Conservation (phyloP, 2,329 filamentous ascomycete genomes). For the Arachnomyces sp. region DNA sequence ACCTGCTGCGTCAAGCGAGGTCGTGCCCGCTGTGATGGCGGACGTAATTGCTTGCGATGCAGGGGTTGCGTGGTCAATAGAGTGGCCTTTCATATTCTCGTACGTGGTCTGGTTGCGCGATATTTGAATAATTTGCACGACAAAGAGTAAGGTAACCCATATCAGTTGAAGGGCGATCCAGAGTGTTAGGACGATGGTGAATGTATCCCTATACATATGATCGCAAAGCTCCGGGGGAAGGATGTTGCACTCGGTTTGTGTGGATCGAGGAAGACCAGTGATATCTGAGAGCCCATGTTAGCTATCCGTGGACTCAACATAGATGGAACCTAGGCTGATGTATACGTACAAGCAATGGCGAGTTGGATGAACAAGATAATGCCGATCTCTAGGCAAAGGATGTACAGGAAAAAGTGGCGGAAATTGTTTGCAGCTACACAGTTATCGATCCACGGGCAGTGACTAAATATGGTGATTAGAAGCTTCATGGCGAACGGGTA, state of each 20-base stretch:
- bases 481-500: background rate
- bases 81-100: conserved; percentile 85
- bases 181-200: conserved; percentile 67
- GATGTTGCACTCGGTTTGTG: conserved; percentile 55
- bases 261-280: conserved; percentile 46
- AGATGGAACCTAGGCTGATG: conserved; percentile 5
- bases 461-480: conserved; percentile 44
- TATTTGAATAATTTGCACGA: conserved; percentile 88
- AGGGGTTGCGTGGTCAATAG: conserved; percentile 47
- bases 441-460: conserved; percentile 97
- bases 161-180: conserved; percentile 81
- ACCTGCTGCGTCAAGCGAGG: conserved; percentile 58
- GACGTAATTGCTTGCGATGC: conserved; percentile 52
- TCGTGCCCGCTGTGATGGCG: conserved; percentile 62
- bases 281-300: conserved; percentile 49
- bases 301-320: conserved; percentile 8
- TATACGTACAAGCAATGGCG: conserved; percentile 59
- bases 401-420: conserved; percentile 87
- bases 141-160: conserved; percentile 95
- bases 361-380: conserved; percentile 65
- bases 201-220: conserved; percentile 70
- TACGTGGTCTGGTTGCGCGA: conserved; percentile 90
- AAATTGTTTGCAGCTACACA: conserved; percentile 95
- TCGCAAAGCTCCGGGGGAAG: conserved; percentile 68
- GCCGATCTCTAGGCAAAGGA: conserved; percentile 67